phyloP scores from a whole-genome alignment of 768 basidiomycete species.

The Lactarius vividus region DNA sequence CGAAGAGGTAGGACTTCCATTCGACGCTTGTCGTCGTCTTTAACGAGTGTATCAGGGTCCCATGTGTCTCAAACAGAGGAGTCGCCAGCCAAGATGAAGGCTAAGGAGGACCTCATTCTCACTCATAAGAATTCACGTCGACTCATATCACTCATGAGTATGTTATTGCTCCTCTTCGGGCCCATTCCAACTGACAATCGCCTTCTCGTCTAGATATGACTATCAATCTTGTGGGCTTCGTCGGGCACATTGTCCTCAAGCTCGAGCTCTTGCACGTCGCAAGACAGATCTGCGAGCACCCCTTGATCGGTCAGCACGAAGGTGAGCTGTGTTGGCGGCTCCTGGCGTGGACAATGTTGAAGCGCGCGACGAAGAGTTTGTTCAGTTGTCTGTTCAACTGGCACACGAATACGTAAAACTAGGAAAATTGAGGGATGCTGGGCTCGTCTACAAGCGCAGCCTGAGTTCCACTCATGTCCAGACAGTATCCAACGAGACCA shows the following conservation, averaged over 20 bases:
- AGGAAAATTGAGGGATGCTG: slow-evolving; percentile 70
- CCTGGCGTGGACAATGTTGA: not conserved
- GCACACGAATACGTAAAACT: slow-evolving; percentile 78
- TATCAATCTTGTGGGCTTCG: slow-evolving; percentile 25
- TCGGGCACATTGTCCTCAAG: slow-evolving; percentile 26
- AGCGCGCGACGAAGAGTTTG: slow-evolving; percentile 47
- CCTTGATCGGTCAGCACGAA: slow-evolving; percentile 37
- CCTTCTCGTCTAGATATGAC: slow-evolving; percentile 18
- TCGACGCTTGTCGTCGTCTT: not conserved
- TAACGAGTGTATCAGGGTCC: slow-evolving; percentile 6
- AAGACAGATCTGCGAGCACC: slow-evolving; percentile 21
- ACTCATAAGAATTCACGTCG: slow-evolving; percentile 14
- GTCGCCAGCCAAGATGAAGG: not conserved
- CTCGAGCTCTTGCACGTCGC: slow-evolving; percentile 25
- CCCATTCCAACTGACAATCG: not conserved
- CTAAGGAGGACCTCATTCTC: not conserved
- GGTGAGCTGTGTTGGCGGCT: slow-evolving; percentile 38
- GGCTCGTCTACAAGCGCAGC: slow-evolving; percentile 58
- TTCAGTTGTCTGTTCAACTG: slow-evolving; percentile 62
- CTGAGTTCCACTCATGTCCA: slow-evolving; percentile 45
- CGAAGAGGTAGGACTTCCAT: slow-evolving; percentile 32
- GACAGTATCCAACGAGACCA: slow-evolving; percentile 49
- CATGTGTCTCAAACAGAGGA: not conserved
- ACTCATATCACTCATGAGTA: slow-evolving; percentile 21
- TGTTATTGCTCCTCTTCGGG: not conserved